Evolutionary conservation across 805 yeast genomes (phyloP), one percentile per base, ranked within the genome.

Genomic region (Martiniozyma abietophila): DNA sequence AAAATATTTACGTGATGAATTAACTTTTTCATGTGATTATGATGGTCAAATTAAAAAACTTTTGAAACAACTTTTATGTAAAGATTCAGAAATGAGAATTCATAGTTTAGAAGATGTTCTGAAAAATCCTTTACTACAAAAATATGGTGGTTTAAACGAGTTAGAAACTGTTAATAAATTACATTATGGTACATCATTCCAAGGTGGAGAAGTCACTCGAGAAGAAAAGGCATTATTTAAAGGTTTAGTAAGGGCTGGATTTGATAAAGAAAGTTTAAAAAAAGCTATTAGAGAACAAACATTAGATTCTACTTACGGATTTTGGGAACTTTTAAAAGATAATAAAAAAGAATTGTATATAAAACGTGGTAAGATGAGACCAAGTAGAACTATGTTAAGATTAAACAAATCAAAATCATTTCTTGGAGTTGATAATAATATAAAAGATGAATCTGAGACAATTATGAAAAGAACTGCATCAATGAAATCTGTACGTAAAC

Each of bases 301-400:
- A 37, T 72, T 83, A 56, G 92, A 82, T 54, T 63, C 84, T 0
- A 58, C 81, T 11, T 73, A 81, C 10, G 95, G 89, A 0, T 65
- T 78, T 38, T 85, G 88, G 79, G 76, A 76, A 29, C 59, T 84
- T 14, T 55, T 76, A 12, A 55, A 79, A 19, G 84, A 80, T 16
- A 59, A 62, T 28, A 77, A 72, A 43, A 54, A 55, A 34, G 59
- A 61, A 31, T 76, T 72, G 43, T 53, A 56, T 32, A 62, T 54
- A 51, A 45, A 49, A 50, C 16, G 30, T 46, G 51, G 40, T 23
- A 47, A 40, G 27, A 45, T 43, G 30, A 38, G 45, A 8, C 36
- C 54, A 28, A 49, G 57, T 31, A 46, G 51, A 36, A 51, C 62
- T 31, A 47, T 56, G 47, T 33, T 56, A 22, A 44, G 53, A 29